A percentile compares a stretch with the other conserved stretches of the same genome.
These are phyloP conservation scores for Phytophthora litchii DNA, from an alignment of 352 stramenopile species.

Conservation along the genomic window DNA sequence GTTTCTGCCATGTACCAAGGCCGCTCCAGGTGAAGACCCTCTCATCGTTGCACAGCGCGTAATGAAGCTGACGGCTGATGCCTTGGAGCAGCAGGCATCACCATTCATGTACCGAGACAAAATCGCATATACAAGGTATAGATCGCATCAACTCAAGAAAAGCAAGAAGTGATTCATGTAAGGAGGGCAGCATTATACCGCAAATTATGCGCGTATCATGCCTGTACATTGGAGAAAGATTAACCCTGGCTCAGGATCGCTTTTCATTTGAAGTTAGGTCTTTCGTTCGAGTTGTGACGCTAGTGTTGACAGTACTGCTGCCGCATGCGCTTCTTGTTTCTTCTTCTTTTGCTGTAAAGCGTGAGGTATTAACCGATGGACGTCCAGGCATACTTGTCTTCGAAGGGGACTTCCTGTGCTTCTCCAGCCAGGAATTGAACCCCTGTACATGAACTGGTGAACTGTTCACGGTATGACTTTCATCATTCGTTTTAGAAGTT, in stretches of 20 bases:
- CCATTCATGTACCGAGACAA: constrained; percentile 81
- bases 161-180: constrained; percentile 43
- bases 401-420: constrained; percentile 18
- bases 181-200: no score
- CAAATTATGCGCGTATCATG: no score
- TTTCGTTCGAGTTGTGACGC: not conserved
- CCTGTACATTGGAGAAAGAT: no score
- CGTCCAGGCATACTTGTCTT: constrained; percentile 5
- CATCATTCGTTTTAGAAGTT: constrained; percentile 2
- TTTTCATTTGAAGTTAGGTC: no score
- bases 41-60: constrained; percentile 64
- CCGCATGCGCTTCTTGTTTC: constrained; percentile 13
- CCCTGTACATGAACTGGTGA: constrained; percentile 38
- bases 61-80: constrained; percentile 59
- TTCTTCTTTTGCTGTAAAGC: constrained; percentile 24
- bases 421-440: constrained; percentile 48
- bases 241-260: no score
- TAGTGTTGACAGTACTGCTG: constrained; percentile 1
- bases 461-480: no score
- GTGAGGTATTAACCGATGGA: constrained; percentile 11
- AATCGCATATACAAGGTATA: constrained; percentile 68
- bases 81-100: constrained; percentile 57
- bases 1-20: constrained; percentile 48
- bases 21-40: constrained; percentile 45
- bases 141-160: constrained; percentile 55